Evolutionary conservation across 306 rosid genomes (phyloP), one percentile per base, ranked within the genome.

Genomic region (Styphnolobium japonicum): DNA sequence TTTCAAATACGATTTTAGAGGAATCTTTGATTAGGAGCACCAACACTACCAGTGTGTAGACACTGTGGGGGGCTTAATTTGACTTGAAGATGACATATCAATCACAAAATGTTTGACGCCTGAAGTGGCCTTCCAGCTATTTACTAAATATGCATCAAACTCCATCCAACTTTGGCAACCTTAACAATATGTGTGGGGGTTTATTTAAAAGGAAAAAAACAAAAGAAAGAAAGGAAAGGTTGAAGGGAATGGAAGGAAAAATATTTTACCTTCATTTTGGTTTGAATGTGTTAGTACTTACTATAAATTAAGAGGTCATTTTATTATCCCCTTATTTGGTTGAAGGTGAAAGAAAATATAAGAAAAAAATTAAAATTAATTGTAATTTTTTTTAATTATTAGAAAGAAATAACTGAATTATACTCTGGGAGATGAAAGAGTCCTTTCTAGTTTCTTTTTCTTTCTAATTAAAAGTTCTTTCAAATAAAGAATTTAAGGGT

Each of bases 1-100:
- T 83, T 82, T 85, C 93, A 82, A 87, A 73, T 33, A 21, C n/a
- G 19, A 42, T 60, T 70, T 84, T 5, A 86, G 33, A 81, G 85
- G 92, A 84, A 86, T 87, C 53, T 87, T 89, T 86, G 92, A 86
- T 81, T 86, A 83, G 56, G 55, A 51, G 81, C 92, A 89, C 91
- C 51, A 52, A 10, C 66, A 79, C 40, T 51, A 55, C 43, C 45
- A 49, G 22, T 29, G 39, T 56, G 81, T 40, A 21, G 1, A 69
- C 66, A 58, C 67, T 49, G 1, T 1, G 77, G 80, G 86, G 72
- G 25, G 46, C 82, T 57, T 81, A 62, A 51, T 62, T 81, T 83
- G 68, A 83, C 80, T 73, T 61, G 75, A n/a, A n/a, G n/a, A 67
- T 61, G 49, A 74, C 62, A 29, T 16, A n/a, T 73, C 81, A 79